A percentile compares a stretch with the other conserved stretches of the same genome.
These are phyloP conservation scores for Barnettozyma salicaria DNA, from an alignment of 805 yeast species.

Conservation along the genomic window DNA sequence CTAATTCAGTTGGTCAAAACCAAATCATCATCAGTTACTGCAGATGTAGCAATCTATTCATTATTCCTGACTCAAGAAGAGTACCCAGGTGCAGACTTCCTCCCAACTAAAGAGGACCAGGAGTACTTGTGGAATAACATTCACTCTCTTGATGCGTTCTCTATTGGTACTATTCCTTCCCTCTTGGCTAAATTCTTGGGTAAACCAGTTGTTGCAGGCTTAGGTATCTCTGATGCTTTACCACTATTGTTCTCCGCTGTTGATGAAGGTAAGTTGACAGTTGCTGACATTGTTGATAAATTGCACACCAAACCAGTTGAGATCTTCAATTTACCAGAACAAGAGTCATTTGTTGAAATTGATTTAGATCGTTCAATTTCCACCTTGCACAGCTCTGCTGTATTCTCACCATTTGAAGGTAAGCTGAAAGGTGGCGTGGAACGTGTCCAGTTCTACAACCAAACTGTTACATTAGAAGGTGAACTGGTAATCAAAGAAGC, in stretches of 20 bases:
- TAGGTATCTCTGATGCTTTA: slow-evolving; percentile 73
- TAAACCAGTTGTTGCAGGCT: slow-evolving; percentile 56
- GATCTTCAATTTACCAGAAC: slow-evolving; percentile 79
- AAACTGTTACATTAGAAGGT: slow-evolving; percentile 84
- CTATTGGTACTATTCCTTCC: slow-evolving; percentile 76
- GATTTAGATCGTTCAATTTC: slow-evolving; percentile 65
- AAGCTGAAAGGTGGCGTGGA: slow-evolving; percentile 77
- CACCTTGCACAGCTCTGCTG: slow-evolving; percentile 34
- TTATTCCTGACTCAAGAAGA: slow-evolving; percentile 70
- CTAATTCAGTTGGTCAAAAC: slow-evolving; percentile 81
- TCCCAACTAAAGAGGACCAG: slow-evolving; percentile 81
- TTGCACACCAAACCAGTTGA: slow-evolving; percentile 76
- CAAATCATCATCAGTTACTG: slow-evolving; percentile 75
- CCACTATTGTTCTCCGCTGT: slow-evolving; percentile 83
- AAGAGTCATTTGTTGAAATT: slow-evolving; percentile 72
- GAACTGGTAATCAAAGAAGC: slow-evolving; percentile 54
- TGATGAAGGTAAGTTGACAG: slow-evolving; percentile 59
- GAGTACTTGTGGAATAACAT: slow-evolving; percentile 74
- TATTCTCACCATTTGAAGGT: slow-evolving; percentile 54
- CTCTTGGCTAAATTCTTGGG: slow-evolving; percentile 62
- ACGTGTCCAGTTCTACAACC: slow-evolving; percentile 73
- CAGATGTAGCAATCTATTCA: slow-evolving; percentile 80
- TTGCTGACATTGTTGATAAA: slow-evolving; percentile 64
- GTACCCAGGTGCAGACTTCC: slow-evolving; percentile 61
- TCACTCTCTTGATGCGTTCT: slow-evolving; percentile 73